Conservation (phyloP, 1,139 yeast species). For the Diutina sp. region DNA sequence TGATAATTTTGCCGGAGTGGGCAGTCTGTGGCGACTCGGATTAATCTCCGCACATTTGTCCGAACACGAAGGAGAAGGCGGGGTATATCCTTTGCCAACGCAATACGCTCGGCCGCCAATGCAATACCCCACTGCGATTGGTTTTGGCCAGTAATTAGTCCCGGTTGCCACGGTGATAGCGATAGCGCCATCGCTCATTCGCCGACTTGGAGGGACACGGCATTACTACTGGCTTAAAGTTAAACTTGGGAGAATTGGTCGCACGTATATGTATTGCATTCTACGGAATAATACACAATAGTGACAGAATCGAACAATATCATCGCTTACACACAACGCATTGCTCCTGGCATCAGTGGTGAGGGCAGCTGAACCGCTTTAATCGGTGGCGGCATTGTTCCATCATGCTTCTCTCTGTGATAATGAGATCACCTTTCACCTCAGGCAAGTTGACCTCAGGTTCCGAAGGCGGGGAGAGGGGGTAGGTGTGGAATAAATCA, state of each 20-base stretch:
- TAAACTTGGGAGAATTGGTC: too few species aligned
- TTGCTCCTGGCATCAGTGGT: background rate
- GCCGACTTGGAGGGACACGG: too few species aligned
- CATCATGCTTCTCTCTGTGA: constrained; percentile 2
- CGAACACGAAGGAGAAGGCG: background rate
- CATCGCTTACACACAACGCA: background rate
- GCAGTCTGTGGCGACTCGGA: background rate
- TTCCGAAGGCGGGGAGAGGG: background rate
- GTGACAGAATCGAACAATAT: too few species aligned
- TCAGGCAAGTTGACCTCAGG: background rate
- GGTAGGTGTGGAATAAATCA: constrained; percentile 22
- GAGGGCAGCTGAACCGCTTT: constrained; percentile 4
- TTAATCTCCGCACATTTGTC: background rate
- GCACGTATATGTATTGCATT: too few species aligned
- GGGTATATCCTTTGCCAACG: background rate
- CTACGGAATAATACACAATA: too few species aligned
- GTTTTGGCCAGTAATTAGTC: too few species aligned
- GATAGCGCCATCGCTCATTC: too few species aligned
- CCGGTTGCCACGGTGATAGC: too few species aligned
- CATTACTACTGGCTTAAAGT: too few species aligned
- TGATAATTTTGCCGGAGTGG: background rate
- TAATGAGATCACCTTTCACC: background rate
- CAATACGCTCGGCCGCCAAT: background rate
- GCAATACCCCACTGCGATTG: too few species aligned
- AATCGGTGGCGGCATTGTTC: constrained; percentile 3